Conservation (phyloP, 2,329 filamentous ascomycete genomes). For the Penicillium corylophilum region DNA sequence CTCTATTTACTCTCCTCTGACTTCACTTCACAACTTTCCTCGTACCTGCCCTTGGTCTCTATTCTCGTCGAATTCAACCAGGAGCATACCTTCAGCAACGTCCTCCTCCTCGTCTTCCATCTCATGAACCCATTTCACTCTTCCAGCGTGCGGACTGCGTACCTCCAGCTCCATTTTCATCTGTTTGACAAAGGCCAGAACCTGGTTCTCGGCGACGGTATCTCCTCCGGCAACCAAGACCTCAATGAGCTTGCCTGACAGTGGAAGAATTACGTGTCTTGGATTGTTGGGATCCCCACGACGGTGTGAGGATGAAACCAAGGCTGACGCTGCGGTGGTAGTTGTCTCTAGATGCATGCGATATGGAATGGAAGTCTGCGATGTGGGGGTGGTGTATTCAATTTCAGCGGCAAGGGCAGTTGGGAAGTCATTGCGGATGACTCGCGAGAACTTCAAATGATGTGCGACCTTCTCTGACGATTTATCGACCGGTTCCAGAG, state of each 20-base stretch:
- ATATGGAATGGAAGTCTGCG: constrained; percentile 39
- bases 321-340: constrained; percentile 45
- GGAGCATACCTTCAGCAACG: constrained; percentile 56
- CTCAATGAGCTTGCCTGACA: constrained; percentile 61
- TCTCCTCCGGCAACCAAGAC: constrained; percentile 57
- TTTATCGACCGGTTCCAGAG: constrained; percentile 40
- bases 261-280: constrained; percentile 55
- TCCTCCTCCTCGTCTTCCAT: constrained; percentile 53
- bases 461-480: constrained; percentile 35
- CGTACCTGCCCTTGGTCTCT: constrained; percentile 23
- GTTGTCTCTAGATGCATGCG: constrained; percentile 48
- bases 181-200: constrained; percentile 61
- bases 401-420: constrained; percentile 54
- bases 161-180: constrained; percentile 72
- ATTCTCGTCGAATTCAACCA: constrained; percentile 48
- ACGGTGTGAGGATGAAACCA: constrained; percentile 44
- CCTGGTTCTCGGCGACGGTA: constrained; percentile 50
- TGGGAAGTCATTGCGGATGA: constrained; percentile 63
- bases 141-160: constrained; percentile 49
- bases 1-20: neutral
- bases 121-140: constrained; percentile 53
- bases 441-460: constrained; percentile 54
- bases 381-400: constrained; percentile 45
- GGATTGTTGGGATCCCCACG: constrained; percentile 52
- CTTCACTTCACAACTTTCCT: constrained; percentile 29